Evolutionary conservation across 2,329 filamentous ascomycete species (phyloP), one percentile per base, ranked within the genome.

Genomic region (Xylaria sp.): DNA sequence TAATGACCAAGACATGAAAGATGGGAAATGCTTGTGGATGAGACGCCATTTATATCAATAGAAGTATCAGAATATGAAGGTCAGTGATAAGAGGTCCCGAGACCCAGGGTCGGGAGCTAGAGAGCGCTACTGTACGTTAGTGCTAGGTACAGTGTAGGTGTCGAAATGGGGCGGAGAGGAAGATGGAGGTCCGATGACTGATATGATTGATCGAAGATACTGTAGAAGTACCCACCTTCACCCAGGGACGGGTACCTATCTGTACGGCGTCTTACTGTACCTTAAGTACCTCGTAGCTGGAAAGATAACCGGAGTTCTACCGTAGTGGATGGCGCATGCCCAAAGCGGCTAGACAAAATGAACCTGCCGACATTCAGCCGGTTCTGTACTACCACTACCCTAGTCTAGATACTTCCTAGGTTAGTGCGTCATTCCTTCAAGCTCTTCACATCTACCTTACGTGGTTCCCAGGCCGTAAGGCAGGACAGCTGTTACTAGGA

Each of bases 311-410:
- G 66, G 51, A 10, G 62, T 61, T 62, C 27, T 58, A 16, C 61
- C 61, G 62, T 4, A 2, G 25, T 12, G 27, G 18, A 6, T 10
- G 12, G n/a, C n/a, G n/a, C 21, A 37, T 51, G 29, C 21, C 50
- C 4, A 27, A 47, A 25, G 5, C 8, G 6, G 18, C 37, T 47
- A 29, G 55, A 25, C 32, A 2, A 29, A 12, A 10, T 23, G 16
- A 5, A 25, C 48, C 51, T 29, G 13, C 65, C 65, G 60, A 68
- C 18, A 40, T 64, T 68, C 59, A 67, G 47, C 65, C 65, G 44
- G 47, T 9, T 25, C 25, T 2, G 51, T 13, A 9, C 21, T 27
- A 32, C 42, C 13, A 10, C 16, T 47, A 18, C 8, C 58, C 42
- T 21, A 21, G 18, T 42, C 42, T 21, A 21, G 18, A 12, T 37